Conservation (phyloP, 345 rosid species). For the Rhizophora mangle region DNA sequence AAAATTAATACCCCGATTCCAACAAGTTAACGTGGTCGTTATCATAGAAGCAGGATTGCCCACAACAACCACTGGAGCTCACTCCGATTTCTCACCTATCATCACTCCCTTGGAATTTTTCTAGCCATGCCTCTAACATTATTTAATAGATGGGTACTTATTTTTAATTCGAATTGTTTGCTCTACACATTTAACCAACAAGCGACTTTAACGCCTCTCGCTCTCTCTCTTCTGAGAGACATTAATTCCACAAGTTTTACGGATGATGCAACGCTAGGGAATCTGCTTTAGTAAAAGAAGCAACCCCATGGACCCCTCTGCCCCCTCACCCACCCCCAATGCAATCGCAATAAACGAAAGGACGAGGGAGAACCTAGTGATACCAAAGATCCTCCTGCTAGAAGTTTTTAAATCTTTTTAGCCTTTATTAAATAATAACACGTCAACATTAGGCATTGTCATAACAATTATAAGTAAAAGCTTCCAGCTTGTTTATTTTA, state of each 20-base stretch:
- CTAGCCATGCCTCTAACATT: too few relatives aligned
- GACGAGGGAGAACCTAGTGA: constrained; percentile 3
- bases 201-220: too few relatives aligned
- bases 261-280: neutral
- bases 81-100: neutral
- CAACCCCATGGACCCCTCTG: neutral
- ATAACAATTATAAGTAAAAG: neutral
- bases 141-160: too few relatives aligned
- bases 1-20: too few relatives aligned
- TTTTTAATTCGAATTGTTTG: too few relatives aligned
- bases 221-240: too few relatives aligned
- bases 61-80: constrained; percentile 4
- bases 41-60: neutral
- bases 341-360: constrained; percentile 12
- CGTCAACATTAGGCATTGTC: neutral
- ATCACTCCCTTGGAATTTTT: neutral
- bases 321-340: neutral
- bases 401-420: neutral
- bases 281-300: constrained; percentile 24
- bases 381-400: constrained; percentile 3
- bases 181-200: too few relatives aligned
- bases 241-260: too few relatives aligned
- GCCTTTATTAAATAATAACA: neutral
- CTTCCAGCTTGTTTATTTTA: too few relatives aligned
- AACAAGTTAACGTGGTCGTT: too few relatives aligned